These are phyloP conservation scores for Golubevia pallescens DNA, from an alignment of 1,284 basidiomycete species.

Conservation along the genomic window DNA sequence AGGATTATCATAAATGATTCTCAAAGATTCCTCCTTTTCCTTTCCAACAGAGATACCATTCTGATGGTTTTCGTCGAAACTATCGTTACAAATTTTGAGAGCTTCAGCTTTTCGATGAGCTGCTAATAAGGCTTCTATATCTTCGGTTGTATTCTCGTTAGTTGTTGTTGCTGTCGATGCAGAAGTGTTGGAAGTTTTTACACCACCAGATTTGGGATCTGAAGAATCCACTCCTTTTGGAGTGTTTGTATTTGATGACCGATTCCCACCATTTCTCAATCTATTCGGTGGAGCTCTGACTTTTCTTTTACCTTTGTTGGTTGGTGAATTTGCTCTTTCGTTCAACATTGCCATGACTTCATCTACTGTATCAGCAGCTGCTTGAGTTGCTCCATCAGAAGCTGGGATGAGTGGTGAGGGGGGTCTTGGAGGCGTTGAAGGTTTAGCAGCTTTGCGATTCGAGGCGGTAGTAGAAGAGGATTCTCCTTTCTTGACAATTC, in stretches of 20 bases:
- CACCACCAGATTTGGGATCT: not conserved
- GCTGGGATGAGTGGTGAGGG: not conserved
- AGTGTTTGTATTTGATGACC: not conserved
- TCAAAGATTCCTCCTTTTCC: not conserved
- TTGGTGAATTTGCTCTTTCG: not conserved
- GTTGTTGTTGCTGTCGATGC: not conserved
- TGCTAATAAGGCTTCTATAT: not conserved
- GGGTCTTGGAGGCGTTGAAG: not conserved
- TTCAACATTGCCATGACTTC: not conserved
- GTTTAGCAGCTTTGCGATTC: not conserved
- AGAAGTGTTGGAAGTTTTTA: not conserved
- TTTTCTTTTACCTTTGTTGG: not conserved
- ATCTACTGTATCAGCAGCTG: not conserved
- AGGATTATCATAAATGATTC: not conserved
- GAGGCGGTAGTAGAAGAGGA: not conserved
- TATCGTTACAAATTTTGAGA: not conserved
- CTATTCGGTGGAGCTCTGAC: not conserved
- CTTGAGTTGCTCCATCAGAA: not conserved
- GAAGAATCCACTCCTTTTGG: not conserved
- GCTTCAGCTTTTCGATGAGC: not conserved
- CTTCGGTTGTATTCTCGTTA: not conserved
- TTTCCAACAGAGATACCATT: not conserved
- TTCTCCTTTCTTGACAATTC: too few species aligned
- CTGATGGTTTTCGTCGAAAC: not conserved
- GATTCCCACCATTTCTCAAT: not conserved